phyloP scores from a whole-genome alignment of 2,329 filamentous ascomycete species.

The Neobulgaria alba region DNA sequence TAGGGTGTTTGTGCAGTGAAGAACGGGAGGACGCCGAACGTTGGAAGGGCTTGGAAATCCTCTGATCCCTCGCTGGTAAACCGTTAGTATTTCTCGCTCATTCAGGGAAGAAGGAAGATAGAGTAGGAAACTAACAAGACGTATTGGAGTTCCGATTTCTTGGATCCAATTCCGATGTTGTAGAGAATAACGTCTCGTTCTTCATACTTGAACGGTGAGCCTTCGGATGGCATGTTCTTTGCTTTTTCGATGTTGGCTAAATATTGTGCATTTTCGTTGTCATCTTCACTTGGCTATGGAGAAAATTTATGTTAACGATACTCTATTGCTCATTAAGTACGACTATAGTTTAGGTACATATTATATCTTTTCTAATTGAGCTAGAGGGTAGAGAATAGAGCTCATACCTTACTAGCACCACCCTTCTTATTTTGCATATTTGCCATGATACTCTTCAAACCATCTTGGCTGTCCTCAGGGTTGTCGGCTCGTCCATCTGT shows the following conservation, averaged over 20 bases:
- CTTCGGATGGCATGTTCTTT: conserved; percentile 60
- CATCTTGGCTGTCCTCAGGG: conserved; percentile 70
- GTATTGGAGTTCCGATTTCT: conserved; percentile 76
- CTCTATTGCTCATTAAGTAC: conserved; percentile 14
- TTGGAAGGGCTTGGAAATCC: conserved; percentile 87
- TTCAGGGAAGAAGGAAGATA: not conserved
- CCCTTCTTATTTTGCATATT: conserved; percentile 73
- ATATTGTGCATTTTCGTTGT: conserved; percentile 49
- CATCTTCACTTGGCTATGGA: conserved; percentile 25
- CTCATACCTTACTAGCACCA: conserved; percentile 51
- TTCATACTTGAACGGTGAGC: conserved; percentile 72
- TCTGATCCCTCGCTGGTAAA: conserved; percentile 62
- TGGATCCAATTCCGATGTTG: conserved; percentile 89
- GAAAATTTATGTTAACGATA: no score
- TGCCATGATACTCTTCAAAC: conserved; percentile 67
- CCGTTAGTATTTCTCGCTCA: not conserved
- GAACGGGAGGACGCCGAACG: conserved; percentile 92
- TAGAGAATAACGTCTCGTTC: conserved; percentile 90
- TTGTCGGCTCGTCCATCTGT: conserved; percentile 81
- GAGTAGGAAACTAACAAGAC: conserved; percentile 54
- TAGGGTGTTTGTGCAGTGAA: conserved; percentile 80
- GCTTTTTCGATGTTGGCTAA: conserved; percentile 69
- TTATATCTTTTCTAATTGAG: no score
- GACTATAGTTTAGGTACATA: no score
- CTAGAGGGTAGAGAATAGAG: no score